Conservation (phyloP, 768 basidiomycete species). For the Lepiota brunneoincarnata region DNA sequence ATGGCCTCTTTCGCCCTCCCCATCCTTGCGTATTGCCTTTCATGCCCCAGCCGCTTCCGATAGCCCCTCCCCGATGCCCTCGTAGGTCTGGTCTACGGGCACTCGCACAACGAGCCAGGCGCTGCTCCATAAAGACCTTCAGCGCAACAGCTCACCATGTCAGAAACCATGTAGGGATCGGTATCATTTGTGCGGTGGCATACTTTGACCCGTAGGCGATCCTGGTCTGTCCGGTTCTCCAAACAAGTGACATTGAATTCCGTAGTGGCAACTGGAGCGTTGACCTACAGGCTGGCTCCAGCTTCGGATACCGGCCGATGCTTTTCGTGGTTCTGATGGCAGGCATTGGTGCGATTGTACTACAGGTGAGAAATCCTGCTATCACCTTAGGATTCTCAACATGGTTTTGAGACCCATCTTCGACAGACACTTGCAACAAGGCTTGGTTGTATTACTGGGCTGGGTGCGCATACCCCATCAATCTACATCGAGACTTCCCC, state of each 20-base stretch:
- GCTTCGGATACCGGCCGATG: conserved; percentile 41
- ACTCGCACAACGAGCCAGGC: conserved; percentile 6
- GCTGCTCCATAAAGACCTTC: conserved; percentile 11
- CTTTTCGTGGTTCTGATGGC: conserved; percentile 64
- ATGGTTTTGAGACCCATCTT: conserved; percentile 14
- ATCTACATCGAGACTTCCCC: neutral
- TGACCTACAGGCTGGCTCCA: conserved; percentile 74
- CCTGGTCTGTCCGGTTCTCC: neutral
- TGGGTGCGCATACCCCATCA: conserved; percentile 35
- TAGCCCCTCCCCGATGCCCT: neutral
- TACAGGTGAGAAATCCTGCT: conserved; percentile 47
- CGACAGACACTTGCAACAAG: conserved; percentile 60
- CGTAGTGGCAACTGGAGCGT: conserved; percentile 75
- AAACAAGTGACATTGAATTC: neutral
- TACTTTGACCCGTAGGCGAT: conserved; percentile 68
- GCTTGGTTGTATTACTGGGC: conserved; percentile 66
- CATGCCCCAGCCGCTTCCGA: conserved; percentile 17
- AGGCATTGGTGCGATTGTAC: conserved; percentile 63
- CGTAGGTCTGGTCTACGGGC: neutral
- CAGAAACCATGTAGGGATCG: conserved; percentile 56
- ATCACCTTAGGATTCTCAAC: neutral
- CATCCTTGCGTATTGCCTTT: conserved; percentile 17
- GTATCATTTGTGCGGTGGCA: conserved; percentile 69
- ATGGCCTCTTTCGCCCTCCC: conserved; percentile 21
- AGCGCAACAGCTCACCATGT: conserved; percentile 23